Percentiles rank a stretch among this genome's conserved stretches.
Conservation (phyloP, 306 rosid genomes). For the Fragaria iinumae region DNA sequence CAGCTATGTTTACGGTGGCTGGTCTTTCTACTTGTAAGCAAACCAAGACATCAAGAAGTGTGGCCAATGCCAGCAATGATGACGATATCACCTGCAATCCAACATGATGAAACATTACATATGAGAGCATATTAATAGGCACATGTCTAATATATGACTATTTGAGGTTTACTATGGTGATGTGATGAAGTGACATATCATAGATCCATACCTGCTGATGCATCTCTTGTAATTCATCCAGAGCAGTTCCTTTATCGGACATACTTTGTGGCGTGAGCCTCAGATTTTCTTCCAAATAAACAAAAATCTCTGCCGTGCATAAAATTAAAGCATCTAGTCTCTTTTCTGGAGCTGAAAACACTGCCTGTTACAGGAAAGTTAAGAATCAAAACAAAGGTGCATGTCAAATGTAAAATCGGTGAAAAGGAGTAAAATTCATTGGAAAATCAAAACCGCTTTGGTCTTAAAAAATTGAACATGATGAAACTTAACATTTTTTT, state of each 20-base stretch:
- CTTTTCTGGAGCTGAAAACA: conserved; percentile 89
- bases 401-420: conserved; percentile 13
- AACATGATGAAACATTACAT: conserved; percentile 23
- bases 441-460: not conserved
- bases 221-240: conserved; percentile 88
- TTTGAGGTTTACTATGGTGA: not conserved
- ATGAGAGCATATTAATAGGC: not conserved
- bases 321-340: conserved; percentile 82
- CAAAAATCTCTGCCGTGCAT: conserved; percentile 71
- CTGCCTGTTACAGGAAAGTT: conserved; percentile 51
- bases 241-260: conserved; percentile 78
- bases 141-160: not conserved
- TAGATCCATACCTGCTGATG: conserved; percentile 67
- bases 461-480: not conserved
- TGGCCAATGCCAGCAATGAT: conserved; percentile 80
- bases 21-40: conserved; percentile 46
- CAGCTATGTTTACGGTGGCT: conserved; percentile 48
- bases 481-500: not conserved
- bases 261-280: conserved; percentile 79
- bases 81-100: conserved; percentile 76
- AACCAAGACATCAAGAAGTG: conserved; percentile 84
- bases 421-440: conserved; percentile 6
- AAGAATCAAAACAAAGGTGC: conserved; percentile 16
- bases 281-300: conserved; percentile 83
- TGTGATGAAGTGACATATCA: conserved; percentile 5